Base-by-base conservation (phyloP, 2,329 filamentous ascomycete genomes). In the Venturia oleaginea region DNA sequence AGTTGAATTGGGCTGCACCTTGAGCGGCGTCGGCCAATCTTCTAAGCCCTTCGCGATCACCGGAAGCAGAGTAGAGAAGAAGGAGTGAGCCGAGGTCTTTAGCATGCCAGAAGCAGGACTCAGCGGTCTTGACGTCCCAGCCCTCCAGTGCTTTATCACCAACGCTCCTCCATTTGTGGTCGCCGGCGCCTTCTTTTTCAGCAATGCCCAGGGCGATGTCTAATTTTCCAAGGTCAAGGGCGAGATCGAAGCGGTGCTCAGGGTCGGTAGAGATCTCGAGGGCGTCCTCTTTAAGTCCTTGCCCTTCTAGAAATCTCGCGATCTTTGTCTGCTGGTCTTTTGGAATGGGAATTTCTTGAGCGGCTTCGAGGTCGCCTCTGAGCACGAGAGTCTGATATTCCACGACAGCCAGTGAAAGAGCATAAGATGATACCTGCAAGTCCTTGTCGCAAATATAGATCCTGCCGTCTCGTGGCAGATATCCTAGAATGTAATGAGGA, bases 91-190 rank as follows among this genome's bases (percentile, higher is more conserved):
- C 92, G 2, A 97, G 80, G 72, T 99, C 94, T 72, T 91, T 94
- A 57, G 92, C 92, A 65, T 94, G 87, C 22, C 86, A 86, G 75
- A 97, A 99, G 78, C 93, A 97, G 76, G 97, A 91, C 60, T 94
- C 89, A 0, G 94, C 94, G 2, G 97, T 84, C 5, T 84, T 81
- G 40, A 99, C 83, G 71, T 99, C 88, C 94, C 93, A 99, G 1
- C 81, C 88, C 11, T 86, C 79, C 48, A 99, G 83, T 1, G 94
- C 94, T 1, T 92, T 90, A 70, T 99, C 94, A 66, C 94, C 94
- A 4, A 99, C 91, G 3, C 86, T 92, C 83, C 97, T 97, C 94
- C 94, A 99, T 78, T 96, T 96, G 78, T 97, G 93, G 75, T 97
- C 94, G 34, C 32, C 61, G 1, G 87, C 90, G 68, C 97, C 89